These are phyloP conservation scores for Dissophora globulifera DNA, from an alignment of 192 early-diverging fungal species.

Conservation along the genomic window DNA sequence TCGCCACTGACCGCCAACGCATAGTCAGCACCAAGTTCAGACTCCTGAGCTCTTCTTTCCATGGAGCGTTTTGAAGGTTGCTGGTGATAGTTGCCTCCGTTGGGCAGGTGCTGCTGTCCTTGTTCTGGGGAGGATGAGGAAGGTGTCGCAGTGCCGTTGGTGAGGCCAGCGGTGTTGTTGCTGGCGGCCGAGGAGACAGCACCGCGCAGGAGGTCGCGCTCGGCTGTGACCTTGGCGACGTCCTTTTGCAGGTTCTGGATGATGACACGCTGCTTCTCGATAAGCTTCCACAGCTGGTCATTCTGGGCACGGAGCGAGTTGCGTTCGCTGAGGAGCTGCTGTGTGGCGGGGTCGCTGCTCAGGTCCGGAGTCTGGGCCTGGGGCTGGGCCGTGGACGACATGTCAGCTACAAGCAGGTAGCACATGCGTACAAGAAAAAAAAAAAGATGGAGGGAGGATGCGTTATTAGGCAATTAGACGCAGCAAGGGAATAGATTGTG, in stretches of 20 bases:
- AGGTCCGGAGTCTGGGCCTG: constrained; percentile 16
- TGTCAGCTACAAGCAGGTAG: constrained; percentile 6
- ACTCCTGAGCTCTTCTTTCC: constrained; percentile 16
- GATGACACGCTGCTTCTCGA: constrained; percentile 88
- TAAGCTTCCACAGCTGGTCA: constrained; percentile 89
- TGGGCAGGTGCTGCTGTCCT: constrained; percentile 2
- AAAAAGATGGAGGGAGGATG: constrained; percentile 2
- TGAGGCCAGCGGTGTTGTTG: background rate
- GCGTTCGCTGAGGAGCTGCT: constrained; percentile 66
- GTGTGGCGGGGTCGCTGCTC: constrained; percentile 22
- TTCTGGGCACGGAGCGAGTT: constrained; percentile 82
- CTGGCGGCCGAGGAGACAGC: background rate
- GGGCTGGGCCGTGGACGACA: constrained; percentile 16
- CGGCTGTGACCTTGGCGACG: constrained; percentile 44
- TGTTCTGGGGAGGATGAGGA: constrained; percentile 2
- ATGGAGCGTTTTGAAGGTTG: constrained; percentile 21
- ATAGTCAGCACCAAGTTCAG: background rate
- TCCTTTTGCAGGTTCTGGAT: constrained; percentile 88
- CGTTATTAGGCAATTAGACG: background rate
- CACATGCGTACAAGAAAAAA: background rate
- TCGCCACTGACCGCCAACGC: background rate
- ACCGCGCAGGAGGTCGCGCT: constrained; percentile 36
- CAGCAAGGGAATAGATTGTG: no score
- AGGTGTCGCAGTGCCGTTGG: background rate
- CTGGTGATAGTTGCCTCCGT: no score